These are phyloP conservation scores for Chaetomium globosum DNA, from an alignment of 2,329 filamentous ascomycete genomes.

Conservation along the genomic window DNA sequence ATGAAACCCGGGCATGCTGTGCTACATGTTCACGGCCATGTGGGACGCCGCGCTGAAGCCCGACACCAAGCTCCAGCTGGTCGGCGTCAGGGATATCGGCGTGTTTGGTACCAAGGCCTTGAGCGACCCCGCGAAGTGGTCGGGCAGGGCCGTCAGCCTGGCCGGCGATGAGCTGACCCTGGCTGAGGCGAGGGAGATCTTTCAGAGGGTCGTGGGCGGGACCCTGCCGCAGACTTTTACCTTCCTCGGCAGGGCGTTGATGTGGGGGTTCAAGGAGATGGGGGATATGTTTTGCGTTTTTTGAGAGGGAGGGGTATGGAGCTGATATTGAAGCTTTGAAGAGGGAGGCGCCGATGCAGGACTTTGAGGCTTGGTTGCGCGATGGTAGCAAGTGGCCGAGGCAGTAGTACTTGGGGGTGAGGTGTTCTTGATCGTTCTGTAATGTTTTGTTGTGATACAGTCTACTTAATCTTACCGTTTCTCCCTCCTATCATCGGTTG, in stretches of 20 bases:
- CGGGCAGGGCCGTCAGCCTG: slow-evolving; percentile 42
- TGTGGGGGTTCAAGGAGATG: slow-evolving; percentile 40
- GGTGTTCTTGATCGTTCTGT: not conserved
- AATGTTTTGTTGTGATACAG: not conserved
- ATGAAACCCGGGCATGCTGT: slow-evolving; percentile 42
- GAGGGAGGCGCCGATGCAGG: slow-evolving; percentile 40
- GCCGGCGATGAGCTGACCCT: slow-evolving; percentile 44
- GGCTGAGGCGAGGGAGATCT: slow-evolving; percentile 40
- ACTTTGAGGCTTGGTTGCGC: slow-evolving; percentile 46
- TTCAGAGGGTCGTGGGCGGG: slow-evolving; percentile 37
- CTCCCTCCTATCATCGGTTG: not conserved
- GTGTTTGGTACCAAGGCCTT: slow-evolving; percentile 43
- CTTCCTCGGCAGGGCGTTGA: slow-evolving; percentile 39
- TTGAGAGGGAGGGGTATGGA: slow-evolving; percentile 46
- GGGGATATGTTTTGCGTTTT: slow-evolving; percentile 46
- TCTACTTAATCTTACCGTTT: not conserved
- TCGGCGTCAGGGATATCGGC: slow-evolving; percentile 47
- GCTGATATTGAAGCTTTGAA: slow-evolving; percentile 43
- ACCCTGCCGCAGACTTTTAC: slow-evolving; percentile 42
- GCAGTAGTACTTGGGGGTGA: not conserved
- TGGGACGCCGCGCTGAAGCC: slow-evolving; percentile 38
- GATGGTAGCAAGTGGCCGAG: slow-evolving; percentile 41
- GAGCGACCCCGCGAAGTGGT: slow-evolving; percentile 37
- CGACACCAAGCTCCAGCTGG: slow-evolving; percentile 43
- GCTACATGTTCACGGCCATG: slow-evolving; percentile 41